Conservation (phyloP, 148 eudicot genomes). For the Vaccinium darrowii region DNA sequence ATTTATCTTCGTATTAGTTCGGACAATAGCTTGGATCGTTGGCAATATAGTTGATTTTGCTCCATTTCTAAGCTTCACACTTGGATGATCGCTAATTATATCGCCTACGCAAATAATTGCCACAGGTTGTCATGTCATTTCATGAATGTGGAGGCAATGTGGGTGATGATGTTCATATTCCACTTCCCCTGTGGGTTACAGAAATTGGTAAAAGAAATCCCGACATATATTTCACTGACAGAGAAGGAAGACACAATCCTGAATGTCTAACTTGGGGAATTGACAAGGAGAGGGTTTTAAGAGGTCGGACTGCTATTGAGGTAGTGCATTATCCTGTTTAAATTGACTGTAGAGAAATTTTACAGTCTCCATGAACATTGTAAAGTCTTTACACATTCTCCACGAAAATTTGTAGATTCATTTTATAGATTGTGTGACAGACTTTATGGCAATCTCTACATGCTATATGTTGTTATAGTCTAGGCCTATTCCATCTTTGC, state of each 20-base stretch:
- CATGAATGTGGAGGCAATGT: conserved; percentile 95
- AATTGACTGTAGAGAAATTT: background rate
- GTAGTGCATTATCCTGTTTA: conserved; percentile 31
- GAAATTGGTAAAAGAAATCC: conserved; percentile 80
- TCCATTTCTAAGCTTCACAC: background rate
- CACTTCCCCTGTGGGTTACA: conserved; percentile 80
- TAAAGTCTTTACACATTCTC: background rate
- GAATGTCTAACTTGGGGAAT: conserved; percentile 93
- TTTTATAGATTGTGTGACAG: background rate
- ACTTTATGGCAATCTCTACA: background rate
- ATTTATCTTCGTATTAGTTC: background rate
- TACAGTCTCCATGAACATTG: background rate
- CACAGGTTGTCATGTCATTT: conserved; percentile 86
- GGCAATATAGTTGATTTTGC: background rate
- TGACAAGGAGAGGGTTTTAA: conserved; percentile 78
- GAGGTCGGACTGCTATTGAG: conserved; percentile 86
- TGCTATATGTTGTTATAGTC: background rate
- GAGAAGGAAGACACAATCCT: conserved; percentile 57
- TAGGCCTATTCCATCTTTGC: background rate
- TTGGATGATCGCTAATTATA: background rate
- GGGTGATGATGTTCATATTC: conserved; percentile 81
- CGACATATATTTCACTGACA: conserved; percentile 77
- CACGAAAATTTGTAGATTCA: background rate
- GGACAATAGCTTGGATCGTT: background rate
- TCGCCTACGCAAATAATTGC: background rate